phyloP scores from a whole-genome alignment of 768 basidiomycete species.

The Tulasnella sp. region DNA sequence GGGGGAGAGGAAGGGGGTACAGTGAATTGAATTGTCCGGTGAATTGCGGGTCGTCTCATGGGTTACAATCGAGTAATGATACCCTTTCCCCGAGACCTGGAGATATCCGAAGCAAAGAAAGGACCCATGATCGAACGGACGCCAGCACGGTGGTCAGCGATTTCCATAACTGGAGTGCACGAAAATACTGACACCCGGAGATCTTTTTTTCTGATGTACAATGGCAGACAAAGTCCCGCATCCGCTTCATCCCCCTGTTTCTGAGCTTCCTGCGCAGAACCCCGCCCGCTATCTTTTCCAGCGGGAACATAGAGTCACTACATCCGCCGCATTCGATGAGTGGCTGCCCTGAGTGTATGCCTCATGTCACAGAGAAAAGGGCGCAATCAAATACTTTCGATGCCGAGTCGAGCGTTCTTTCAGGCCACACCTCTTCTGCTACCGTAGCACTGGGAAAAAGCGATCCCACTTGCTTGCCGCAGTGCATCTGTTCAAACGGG shows the following conservation, averaged over 20 bases:
- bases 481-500: neutral
- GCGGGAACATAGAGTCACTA: neutral
- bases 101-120: constrained; percentile 4
- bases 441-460: neutral
- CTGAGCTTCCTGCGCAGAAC: constrained; percentile 11
- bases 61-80: constrained; percentile 4
- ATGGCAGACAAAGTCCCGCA: neutral
- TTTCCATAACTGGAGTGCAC: neutral
- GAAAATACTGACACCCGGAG: neutral
- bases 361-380: neutral
- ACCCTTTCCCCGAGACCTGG: constrained; percentile 9
- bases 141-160: neutral
- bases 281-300: neutral
- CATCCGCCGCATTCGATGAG: neutral
- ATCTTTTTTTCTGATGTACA: neutral
- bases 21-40: constrained; percentile 5
- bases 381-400: constrained; percentile 3
- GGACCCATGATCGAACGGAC: constrained; percentile 6
- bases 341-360: neutral
- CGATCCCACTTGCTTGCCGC: neutral
- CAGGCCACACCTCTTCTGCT: neutral
- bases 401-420: neutral
- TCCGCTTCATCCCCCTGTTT: neutral
- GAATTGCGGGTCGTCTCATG: constrained; percentile 1
- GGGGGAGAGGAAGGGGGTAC: neutral